These are phyloP conservation scores for Metroxylon sagu DNA, from an alignment of 176 grass and related monocot species.

Conservation along the genomic window DNA sequence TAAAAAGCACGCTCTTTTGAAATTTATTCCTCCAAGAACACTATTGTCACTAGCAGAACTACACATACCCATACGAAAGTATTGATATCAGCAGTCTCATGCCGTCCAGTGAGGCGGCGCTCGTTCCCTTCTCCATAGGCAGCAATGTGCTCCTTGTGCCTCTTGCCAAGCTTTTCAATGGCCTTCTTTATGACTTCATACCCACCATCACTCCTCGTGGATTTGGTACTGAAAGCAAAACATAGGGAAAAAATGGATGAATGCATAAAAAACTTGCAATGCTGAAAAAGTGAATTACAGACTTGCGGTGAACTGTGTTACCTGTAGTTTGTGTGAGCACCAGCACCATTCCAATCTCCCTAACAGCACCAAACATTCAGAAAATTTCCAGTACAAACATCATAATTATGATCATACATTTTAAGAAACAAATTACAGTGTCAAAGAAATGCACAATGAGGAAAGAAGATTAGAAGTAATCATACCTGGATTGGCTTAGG, in stretches of 20 bases:
- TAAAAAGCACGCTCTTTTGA: too few relatives aligned
- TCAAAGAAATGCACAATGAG: too few relatives aligned
- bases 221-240: conserved; percentile 6
- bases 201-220: conserved; percentile 4
- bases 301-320: neutral
- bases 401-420: too few relatives aligned
- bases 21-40: too few relatives aligned
- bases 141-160: conserved; percentile 12
- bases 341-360: conserved; percentile 8
- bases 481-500: conserved; percentile 1
- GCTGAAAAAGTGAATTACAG: too few relatives aligned
- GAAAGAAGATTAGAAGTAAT: too few relatives aligned
- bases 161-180: neutral
- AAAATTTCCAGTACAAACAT: too few relatives aligned
- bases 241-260: neutral
- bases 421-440: too few relatives aligned
- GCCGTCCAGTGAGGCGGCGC: conserved; percentile 1
- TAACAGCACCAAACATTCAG: neutral
- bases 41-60: neutral
- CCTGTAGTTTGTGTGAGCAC: conserved; percentile 8
- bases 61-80: conserved; percentile 3
- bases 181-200: conserved; percentile 7
- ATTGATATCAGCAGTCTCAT: conserved; percentile 9
- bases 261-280: too few relatives aligned
- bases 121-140: conserved; percentile 10